Percentiles rank a stretch among this genome's conserved stretches.
Conservation (phyloP, 495 filamentous ascomycete genomes). For the Tuber melanosporum region DNA sequence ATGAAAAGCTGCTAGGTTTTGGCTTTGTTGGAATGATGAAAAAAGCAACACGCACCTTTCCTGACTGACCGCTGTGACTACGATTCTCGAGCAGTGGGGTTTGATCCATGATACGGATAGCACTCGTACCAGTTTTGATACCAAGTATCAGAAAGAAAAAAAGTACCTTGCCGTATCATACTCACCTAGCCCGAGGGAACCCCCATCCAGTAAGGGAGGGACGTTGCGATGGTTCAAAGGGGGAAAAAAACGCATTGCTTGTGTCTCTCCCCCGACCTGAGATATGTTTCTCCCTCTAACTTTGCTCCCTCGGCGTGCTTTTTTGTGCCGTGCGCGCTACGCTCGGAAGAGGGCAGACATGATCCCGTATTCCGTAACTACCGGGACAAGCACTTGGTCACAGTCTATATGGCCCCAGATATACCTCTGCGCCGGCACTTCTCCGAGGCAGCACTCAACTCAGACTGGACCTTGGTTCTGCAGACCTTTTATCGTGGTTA, state of each 20-base stretch:
- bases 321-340: no score
- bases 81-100: not conserved
- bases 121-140: not conserved
- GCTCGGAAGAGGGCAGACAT: not conserved
- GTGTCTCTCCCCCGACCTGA: not conserved
- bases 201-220: not conserved
- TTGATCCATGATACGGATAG: not conserved
- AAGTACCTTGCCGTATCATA: not conserved
- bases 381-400: not conserved
- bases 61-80: not conserved
- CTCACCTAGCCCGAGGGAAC: not conserved
- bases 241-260: not conserved
- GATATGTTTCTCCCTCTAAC: not conserved
- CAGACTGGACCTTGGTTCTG: not conserved
- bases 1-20: not conserved
- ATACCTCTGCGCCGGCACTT: not conserved
- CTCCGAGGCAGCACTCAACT: not conserved
- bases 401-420: not conserved
- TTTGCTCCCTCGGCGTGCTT: not conserved
- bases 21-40: not conserved
- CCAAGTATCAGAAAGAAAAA: not conserved
- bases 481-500: not conserved
- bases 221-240: not conserved
- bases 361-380: not conserved
- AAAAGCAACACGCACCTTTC: slow-evolving; percentile 1